Evolutionary conservation across 2,329 filamentous ascomycete genomes (phyloP).

Genomic region (Colletotrichum camelliae): DNA sequence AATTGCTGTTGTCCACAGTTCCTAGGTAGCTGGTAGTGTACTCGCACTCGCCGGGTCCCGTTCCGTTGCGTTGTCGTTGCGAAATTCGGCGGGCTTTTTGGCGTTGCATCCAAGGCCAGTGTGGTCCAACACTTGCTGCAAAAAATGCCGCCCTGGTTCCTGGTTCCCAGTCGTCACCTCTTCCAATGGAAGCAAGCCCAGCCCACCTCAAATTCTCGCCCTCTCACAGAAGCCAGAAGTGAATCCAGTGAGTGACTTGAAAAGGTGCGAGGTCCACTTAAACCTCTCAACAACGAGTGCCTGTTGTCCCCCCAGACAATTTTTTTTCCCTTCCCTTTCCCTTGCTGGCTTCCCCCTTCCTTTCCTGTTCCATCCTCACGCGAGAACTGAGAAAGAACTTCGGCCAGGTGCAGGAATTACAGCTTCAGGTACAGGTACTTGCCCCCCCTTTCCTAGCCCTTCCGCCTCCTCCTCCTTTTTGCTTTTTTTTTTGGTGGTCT

Average conservation of each 20-base stretch:
- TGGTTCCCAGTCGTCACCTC: background rate
- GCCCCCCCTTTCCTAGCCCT: no score
- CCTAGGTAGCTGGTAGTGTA: background rate
- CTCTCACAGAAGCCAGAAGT: background rate
- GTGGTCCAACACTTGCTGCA: constrained; percentile 13
- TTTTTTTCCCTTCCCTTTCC: background rate
- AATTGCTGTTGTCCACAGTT: background rate
- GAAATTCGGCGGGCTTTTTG: constrained; percentile 10
- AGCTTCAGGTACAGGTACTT: background rate
- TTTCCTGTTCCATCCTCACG: constrained; percentile 7
- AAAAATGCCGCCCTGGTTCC: constrained; percentile 1
- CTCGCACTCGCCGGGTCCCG: background rate
- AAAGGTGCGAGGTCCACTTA: constrained; percentile 22
- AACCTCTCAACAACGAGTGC: constrained; percentile 25
- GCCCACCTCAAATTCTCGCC: background rate
- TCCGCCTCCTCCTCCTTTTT: background rate
- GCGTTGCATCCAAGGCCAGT: background rate
- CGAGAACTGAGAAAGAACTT: constrained; percentile 9
- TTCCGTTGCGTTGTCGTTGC: background rate
- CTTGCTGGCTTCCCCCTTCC: constrained; percentile 10
- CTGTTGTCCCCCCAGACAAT: constrained; percentile 11
- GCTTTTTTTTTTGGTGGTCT: background rate
- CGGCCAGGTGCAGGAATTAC: background rate
- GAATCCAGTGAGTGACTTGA: constrained; percentile 9
- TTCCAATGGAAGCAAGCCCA: background rate